Base-by-base conservation (phyloP, 208 protist species). In the Leishmania martiniquensis region DNA sequence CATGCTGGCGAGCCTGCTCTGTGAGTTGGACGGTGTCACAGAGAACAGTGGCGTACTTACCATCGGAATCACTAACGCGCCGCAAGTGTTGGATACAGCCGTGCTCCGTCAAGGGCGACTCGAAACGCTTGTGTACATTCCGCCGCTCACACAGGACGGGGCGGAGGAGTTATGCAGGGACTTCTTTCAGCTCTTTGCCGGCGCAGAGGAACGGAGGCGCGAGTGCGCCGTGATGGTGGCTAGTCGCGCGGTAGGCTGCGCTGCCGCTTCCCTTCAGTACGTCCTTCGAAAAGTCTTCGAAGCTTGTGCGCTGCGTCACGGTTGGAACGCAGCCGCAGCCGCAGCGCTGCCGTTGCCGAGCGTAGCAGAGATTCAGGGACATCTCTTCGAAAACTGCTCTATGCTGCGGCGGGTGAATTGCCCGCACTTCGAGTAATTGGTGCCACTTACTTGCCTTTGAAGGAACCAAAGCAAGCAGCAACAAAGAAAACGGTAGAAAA, bases 21-120 rank as follows among this genome's bases (percentile, higher is more conserved):
- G 98, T 80, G 99, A 99, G 85, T 87, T 99, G 78, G 99, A 99
- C 85, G 98, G 98, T 32, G 81, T 99, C n/a, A 86, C 90, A 51
- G 90, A 93, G 44, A 93, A 89, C 75, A 88, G 82, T n/a, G 88
- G 89, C 44, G 94, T 99, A 6, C 80, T 99, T 25, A 96, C 98
- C 32, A 91, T 99, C 29, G 94, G 85, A 67, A 90, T 89, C 29
- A 97, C 95, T 0, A 97, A 91, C 75, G 78, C 83, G 39, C 91
- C 93, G 42, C 71, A 86, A n/a, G 86, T 90, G 68, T 81, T 98
- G 51, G 99, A 99, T 79, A 71, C 81, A 67, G 99, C 99, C 4
- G 89, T 99, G 32, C 83, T 99, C 25, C 95, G 99, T 17, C 98
- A 99, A 45, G 99, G 99, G 9, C 84, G 95, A 22, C 87, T 98